Percentiles rank a stretch among this genome's conserved stretches.
phyloP scores from a whole-genome alignment of 306 rosid species.

The Prinsepia uniflora region DNA sequence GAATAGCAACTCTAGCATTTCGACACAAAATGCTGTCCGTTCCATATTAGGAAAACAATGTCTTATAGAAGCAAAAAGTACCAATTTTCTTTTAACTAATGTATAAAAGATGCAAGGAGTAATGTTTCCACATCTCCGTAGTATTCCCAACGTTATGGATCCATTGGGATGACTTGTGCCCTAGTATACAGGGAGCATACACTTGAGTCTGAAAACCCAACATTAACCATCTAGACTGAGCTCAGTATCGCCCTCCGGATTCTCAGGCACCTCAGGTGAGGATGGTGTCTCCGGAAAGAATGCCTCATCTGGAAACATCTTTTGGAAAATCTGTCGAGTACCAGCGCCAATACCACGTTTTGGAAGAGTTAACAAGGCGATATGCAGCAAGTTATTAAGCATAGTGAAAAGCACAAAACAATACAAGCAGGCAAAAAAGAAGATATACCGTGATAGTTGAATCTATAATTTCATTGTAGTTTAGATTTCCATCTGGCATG shows the following conservation, averaged over 20 bases:
- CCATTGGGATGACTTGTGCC: background rate
- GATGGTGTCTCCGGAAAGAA: conserved; percentile 36
- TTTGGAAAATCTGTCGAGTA: conserved; percentile 31
- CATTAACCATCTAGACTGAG: conserved; percentile 18
- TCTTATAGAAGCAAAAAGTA: background rate
- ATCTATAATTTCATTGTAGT: conserved; percentile 53
- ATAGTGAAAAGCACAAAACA: background rate
- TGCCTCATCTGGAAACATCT: conserved; percentile 40
- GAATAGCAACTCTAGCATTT: background rate
- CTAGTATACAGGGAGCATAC: background rate
- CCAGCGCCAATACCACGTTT: conserved; percentile 1
- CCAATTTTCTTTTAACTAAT: background rate
- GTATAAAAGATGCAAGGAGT: conserved; percentile 8
- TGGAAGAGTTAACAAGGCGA: background rate
- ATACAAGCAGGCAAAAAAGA: background rate
- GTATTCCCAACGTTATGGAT: background rate
- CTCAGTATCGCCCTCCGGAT: conserved; percentile 16
- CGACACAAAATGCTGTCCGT: background rate
- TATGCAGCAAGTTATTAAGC: background rate
- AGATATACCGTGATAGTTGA: conserved; percentile 48
- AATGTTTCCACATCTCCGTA: conserved; percentile 6
- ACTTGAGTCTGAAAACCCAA: background rate
- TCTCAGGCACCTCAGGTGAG: conserved; percentile 13
- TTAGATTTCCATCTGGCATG: conserved; percentile 73
- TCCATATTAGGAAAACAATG: too few species aligned